These are phyloP conservation scores for Penicillium sp. DNA, from an alignment of 2,329 filamentous ascomycete genomes.

Conservation along the genomic window DNA sequence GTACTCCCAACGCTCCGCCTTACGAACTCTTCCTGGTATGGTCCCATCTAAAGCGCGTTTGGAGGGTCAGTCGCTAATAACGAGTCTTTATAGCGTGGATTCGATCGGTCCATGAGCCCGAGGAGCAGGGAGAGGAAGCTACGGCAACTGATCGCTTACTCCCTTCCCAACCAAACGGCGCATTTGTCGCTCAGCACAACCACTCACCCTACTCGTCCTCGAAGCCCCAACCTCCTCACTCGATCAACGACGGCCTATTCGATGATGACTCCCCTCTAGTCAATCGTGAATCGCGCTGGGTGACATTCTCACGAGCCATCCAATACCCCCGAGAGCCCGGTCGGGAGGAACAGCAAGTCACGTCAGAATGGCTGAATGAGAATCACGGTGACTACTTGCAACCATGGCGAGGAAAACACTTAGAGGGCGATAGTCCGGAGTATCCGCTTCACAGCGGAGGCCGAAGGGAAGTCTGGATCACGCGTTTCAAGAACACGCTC, in stretches of 20 bases:
- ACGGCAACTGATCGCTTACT: slow-evolving; percentile 33
- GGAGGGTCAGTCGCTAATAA: slow-evolving; percentile 7
- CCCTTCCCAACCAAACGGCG: slow-evolving; percentile 37
- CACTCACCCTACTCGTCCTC: slow-evolving; percentile 36
- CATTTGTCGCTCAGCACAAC: slow-evolving; percentile 47
- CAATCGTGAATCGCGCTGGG: slow-evolving; percentile 46
- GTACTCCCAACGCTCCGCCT: slow-evolving; percentile 10
- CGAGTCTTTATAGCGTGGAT: slow-evolving; percentile 39
- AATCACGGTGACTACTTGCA: slow-evolving; percentile 45
- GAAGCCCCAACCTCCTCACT: slow-evolving; percentile 16
- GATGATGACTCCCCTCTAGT: slow-evolving; percentile 5
- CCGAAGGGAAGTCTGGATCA: slow-evolving; percentile 53
- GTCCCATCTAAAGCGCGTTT: slow-evolving; percentile 2
- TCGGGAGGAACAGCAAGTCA: slow-evolving; percentile 41
- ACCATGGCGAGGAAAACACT: slow-evolving; percentile 51
- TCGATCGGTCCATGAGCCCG: slow-evolving; percentile 36
- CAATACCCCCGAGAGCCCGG: slow-evolving; percentile 40
- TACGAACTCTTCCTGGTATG: slow-evolving; percentile 40
- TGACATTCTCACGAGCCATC: slow-evolving; percentile 41
- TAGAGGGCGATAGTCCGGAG: slow-evolving; percentile 51
- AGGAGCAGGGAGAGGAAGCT: slow-evolving; percentile 36
- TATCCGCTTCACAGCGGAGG: slow-evolving; percentile 48
- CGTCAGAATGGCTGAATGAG: slow-evolving; percentile 45
- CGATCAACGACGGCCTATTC: slow-evolving; percentile 4
- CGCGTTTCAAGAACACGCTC: slow-evolving; percentile 64